Conservation (phyloP, 805 yeast species). For the Wickerhamomyces bisporus region DNA sequence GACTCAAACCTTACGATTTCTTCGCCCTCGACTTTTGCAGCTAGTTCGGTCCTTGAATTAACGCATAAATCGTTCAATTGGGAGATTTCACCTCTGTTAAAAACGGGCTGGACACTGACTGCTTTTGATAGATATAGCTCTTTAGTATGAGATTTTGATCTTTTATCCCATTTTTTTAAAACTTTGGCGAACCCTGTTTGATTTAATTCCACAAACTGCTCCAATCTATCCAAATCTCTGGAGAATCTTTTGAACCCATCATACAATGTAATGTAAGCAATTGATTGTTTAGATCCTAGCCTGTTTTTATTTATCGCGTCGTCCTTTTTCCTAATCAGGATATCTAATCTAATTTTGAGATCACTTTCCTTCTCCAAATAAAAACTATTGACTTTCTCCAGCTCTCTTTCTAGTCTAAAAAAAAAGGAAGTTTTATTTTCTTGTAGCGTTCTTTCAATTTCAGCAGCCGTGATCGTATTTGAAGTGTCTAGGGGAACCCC, state of each 20-base stretch:
- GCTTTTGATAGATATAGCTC: conserved; percentile 89
- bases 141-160: conserved; percentile 91
- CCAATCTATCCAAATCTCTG: conserved; percentile 80
- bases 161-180: conserved; percentile 95
- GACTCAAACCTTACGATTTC: conserved; percentile 25
- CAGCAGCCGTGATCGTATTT: conserved; percentile 13
- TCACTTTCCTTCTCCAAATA: conserved; percentile 90
- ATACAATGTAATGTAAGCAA: conserved; percentile 74
- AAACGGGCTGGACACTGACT: conserved; percentile 94
- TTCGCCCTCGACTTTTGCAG: conserved; percentile 58
- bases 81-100: conserved; percentile 83
- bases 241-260: conserved; percentile 88
- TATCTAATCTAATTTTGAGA: conserved; percentile 70
- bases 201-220: conserved; percentile 90
- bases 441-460: conserved; percentile 54
- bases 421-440: conserved; percentile 86
- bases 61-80: conserved; percentile 73
- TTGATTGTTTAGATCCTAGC: conserved; percentile 55
- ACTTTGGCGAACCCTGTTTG: conserved; percentile 96
- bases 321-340: conserved; percentile 65
- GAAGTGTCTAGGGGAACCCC: conserved; percentile 27
- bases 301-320: conserved; percentile 40
- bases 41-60: conserved; percentile 64
- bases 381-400: conserved; percentile 91
- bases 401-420: conserved; percentile 87